Percentiles rank a stretch among this genome's conserved stretches.
Conservation (phyloP, 768 basidiomycete species). For the Suillus cothurnatus region DNA sequence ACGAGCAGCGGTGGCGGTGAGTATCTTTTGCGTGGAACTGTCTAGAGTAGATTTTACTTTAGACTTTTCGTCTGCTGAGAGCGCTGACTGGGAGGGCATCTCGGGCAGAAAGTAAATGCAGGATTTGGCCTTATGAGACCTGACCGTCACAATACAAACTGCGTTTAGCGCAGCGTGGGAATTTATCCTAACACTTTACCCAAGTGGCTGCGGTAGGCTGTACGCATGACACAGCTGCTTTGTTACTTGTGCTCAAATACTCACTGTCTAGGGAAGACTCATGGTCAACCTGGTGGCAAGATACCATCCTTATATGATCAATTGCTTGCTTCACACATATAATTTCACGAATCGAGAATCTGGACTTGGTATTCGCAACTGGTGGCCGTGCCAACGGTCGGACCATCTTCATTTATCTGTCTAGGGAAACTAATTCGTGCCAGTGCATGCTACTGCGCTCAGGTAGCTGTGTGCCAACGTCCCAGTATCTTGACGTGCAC, state of each 20-base stretch:
- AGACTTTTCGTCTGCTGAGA: constrained; percentile 75
- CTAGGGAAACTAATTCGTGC: neutral
- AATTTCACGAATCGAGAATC: neutral
- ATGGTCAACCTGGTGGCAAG: neutral
- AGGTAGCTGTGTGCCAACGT: neutral
- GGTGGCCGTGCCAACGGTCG: neutral
- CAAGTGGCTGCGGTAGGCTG: neutral
- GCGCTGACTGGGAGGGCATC: constrained; percentile 76
- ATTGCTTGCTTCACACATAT: neutral
- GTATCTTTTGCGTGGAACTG: constrained; percentile 66
- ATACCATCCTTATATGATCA: neutral
- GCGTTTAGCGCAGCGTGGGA: constrained; percentile 8
- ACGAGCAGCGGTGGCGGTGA: constrained; percentile 78
- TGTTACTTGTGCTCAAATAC: neutral
- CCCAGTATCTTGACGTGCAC: neutral
- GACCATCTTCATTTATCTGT: neutral
- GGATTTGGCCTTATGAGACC: constrained; percentile 5
- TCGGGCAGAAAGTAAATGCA: constrained; percentile 6
- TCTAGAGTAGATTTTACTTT: constrained; percentile 70
- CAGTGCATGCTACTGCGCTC: neutral
- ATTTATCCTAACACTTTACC: neutral
- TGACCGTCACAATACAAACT: constrained; percentile 2
- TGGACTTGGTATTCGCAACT: neutral
- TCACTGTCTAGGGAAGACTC: neutral
- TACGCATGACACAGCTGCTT: neutral